Conservation (phyloP, 176 grass and related monocot genomes). For the Phoenix dactylifera region DNA sequence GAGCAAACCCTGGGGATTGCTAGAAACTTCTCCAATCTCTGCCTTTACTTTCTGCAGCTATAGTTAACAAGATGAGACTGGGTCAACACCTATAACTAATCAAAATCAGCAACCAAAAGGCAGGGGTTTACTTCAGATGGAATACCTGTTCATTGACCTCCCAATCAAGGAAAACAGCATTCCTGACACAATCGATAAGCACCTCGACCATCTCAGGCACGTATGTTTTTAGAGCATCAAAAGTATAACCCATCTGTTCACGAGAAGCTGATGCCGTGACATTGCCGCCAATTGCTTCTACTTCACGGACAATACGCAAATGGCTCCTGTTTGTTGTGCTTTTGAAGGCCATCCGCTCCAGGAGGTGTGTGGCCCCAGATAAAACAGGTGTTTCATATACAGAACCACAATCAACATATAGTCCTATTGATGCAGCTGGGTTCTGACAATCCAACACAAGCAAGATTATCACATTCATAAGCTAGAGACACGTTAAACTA, state of each 20-base stretch:
- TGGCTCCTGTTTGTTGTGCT: constrained; percentile 62
- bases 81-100: not conserved
- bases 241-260: constrained; percentile 86
- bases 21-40: constrained; percentile 60
- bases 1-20: constrained; percentile 65
- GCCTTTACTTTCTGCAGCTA: constrained; percentile 57
- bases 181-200: constrained; percentile 57
- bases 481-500: not conserved
- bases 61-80: constrained; percentile 7
- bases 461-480: not conserved
- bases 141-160: constrained; percentile 68
- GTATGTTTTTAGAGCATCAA: constrained; percentile 65
- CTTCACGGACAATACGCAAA: constrained; percentile 66
- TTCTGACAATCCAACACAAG: constrained; percentile 30
- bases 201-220: constrained; percentile 64
- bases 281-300: constrained; percentile 75
- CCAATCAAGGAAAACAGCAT: constrained; percentile 52
- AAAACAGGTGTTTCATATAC: constrained; percentile 52
- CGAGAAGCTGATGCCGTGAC: constrained; percentile 57
- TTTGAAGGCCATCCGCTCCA: constrained; percentile 85
- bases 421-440: constrained; percentile 49
- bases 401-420: constrained; percentile 81
- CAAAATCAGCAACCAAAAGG: not conserved
- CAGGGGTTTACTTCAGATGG: constrained; percentile 10
- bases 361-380: constrained; percentile 58